These are phyloP conservation scores for Amniculicola lignicola DNA, from an alignment of 495 filamentous ascomycete species.

Conservation along the genomic window DNA sequence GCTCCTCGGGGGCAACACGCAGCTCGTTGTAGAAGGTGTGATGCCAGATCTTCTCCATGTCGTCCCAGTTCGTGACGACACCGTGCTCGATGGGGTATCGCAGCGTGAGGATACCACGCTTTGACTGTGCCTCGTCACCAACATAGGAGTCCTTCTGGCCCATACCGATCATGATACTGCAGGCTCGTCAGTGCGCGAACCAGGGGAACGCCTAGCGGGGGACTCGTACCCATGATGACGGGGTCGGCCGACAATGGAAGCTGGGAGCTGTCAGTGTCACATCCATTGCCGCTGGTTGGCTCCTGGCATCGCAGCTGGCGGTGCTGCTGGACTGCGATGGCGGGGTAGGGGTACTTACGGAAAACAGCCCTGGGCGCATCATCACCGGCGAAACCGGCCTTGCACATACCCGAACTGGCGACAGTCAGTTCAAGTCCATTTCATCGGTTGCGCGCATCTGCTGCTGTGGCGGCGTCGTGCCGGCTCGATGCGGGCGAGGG, in stretches of 20 bases:
- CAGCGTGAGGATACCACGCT: slow-evolving; percentile 99
- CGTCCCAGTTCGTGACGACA: slow-evolving; percentile 99
- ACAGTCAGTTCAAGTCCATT: slow-evolving; percentile 31
- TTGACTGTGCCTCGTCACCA: slow-evolving; percentile 98
- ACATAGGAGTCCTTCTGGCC: slow-evolving; percentile 99
- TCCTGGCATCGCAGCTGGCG: not conserved
- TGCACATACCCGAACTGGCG: slow-evolving; percentile 98
- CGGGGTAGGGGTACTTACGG: slow-evolving; percentile 69
- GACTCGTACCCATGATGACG: slow-evolving; percentile 96
- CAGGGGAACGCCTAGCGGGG: slow-evolving; percentile 5
- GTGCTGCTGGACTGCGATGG: not conserved
- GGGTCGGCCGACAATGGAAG: slow-evolving; percentile 98
- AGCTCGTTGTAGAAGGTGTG: slow-evolving; percentile 99
- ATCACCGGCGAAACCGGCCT: slow-evolving; percentile 99
- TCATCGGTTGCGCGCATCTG: slow-evolving; percentile 3
- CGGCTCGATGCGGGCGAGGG: slow-evolving; percentile 16
- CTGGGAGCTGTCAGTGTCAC: slow-evolving; percentile 50
- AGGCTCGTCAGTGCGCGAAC: slow-evolving; percentile 18
- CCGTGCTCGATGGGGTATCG: slow-evolving; percentile 99
- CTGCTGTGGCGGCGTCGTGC: slow-evolving; percentile 8
- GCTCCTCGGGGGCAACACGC: slow-evolving; percentile 99
- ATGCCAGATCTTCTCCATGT: slow-evolving; percentile 99
- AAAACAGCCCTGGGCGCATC: slow-evolving; percentile 99
- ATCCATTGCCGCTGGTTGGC: not conserved
- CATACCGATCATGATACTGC: slow-evolving; percentile 99